phyloP scores from a whole-genome alignment of 2,329 filamentous ascomycete genomes.

The Didymella segeticola region DNA sequence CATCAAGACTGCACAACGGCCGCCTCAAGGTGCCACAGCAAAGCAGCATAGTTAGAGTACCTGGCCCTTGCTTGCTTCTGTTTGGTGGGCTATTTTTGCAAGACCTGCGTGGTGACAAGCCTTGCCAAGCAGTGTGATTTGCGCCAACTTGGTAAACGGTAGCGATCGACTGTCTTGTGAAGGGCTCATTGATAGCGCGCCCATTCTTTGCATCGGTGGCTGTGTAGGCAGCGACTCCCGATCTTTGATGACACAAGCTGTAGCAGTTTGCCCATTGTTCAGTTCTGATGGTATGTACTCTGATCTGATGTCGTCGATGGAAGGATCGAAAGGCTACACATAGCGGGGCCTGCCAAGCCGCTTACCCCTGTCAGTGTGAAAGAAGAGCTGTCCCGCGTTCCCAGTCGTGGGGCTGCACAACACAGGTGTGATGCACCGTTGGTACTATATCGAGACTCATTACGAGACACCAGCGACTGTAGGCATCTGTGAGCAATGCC shows the following conservation, averaged over 20 bases:
- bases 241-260: neutral
- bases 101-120: conserved; percentile 33
- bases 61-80: conserved; percentile 20
- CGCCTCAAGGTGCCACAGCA: conserved; percentile 18
- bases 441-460: neutral
- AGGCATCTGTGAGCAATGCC: conserved; percentile 28
- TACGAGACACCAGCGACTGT: neutral
- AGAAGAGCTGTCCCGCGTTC: conserved; percentile 20
- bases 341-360: conserved; percentile 22
- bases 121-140: conserved; percentile 33
- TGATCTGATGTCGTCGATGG: conserved; percentile 20
- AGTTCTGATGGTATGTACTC: neutral
- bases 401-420: conserved; percentile 22
- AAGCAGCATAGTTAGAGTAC: conserved; percentile 28
- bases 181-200: conserved; percentile 16
- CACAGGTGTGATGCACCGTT: conserved; percentile 26
- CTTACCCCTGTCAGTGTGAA: conserved; percentile 17
- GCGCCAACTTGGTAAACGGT: conserved; percentile 21
- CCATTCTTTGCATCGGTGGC: neutral
- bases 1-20: conserved; percentile 1
- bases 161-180: conserved; percentile 24
- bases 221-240: neutral
- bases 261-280: neutral
- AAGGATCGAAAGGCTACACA: conserved; percentile 11
- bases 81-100: conserved; percentile 39